Conservation (phyloP, 192 early-diverging fungal genomes). For the Funneliformis geosporum region DNA sequence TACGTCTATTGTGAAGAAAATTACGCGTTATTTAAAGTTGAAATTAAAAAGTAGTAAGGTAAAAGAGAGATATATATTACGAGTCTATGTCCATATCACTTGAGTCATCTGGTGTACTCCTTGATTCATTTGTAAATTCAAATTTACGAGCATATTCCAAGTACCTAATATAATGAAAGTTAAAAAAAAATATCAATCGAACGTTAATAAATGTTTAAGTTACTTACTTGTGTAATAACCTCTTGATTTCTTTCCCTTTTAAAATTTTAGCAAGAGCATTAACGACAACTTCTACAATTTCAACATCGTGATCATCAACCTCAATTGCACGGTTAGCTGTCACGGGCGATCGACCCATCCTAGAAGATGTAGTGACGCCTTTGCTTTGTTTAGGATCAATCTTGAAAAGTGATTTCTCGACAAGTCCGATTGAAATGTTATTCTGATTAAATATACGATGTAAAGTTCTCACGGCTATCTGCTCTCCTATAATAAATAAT, state of each 20-base stretch:
- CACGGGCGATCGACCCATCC: background rate
- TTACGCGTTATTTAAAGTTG: background rate
- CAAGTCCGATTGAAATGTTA: background rate
- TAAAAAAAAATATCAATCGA: background rate
- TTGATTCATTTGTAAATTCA: background rate
- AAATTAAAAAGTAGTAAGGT: background rate
- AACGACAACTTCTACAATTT: background rate
- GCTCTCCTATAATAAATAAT: background rate
- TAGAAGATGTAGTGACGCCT: background rate
- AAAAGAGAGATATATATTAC: background rate
- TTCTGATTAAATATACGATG: conserved; percentile 3
- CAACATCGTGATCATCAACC: background rate
- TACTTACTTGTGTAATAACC: background rate
- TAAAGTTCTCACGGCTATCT: background rate
- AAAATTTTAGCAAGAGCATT: conserved; percentile 3
- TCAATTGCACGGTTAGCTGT: background rate
- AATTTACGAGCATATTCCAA: conserved; percentile 5
- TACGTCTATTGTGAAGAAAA: background rate
- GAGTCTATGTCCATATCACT: background rate
- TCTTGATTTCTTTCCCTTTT: conserved; percentile 5
- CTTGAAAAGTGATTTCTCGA: background rate
- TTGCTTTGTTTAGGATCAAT: background rate
- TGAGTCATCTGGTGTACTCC: background rate
- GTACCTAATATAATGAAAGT: background rate
- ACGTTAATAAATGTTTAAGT: background rate